These are phyloP conservation scores for Glomus cerebriforme DNA, from an alignment of 192 early-diverging fungal species.

Conservation along the genomic window DNA sequence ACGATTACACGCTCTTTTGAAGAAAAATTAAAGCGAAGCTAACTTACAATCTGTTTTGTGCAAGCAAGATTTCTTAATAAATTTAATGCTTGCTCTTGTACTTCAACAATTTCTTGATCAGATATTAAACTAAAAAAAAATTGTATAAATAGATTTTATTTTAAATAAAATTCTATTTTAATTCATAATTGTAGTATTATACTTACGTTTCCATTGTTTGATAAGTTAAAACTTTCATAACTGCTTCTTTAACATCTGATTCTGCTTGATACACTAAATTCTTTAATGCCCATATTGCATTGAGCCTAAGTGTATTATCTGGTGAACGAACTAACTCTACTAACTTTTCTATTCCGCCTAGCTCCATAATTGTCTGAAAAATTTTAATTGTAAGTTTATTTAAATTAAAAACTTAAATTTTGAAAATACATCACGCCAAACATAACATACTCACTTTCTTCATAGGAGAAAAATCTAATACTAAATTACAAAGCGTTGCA, in stretches of 20 bases:
- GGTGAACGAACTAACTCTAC: slow-evolving; percentile 56
- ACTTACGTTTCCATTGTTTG: slow-evolving; percentile 46
- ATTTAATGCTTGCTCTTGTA: slow-evolving; percentile 79
- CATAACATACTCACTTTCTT: slow-evolving; percentile 39
- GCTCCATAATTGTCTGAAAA: slow-evolving; percentile 62
- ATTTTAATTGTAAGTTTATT: slow-evolving; percentile 32
- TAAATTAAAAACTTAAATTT: not conserved
- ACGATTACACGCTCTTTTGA: no score
- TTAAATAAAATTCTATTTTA: no score
- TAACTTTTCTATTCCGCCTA: slow-evolving; percentile 70
- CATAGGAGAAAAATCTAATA: slow-evolving; percentile 85
- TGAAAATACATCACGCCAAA: not conserved
- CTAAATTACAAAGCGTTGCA: slow-evolving; percentile 83
- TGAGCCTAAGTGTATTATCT: slow-evolving; percentile 60
- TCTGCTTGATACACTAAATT: slow-evolving; percentile 76
- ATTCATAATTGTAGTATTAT: no score
- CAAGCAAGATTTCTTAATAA: slow-evolving; percentile 74
- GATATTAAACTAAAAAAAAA: slow-evolving; percentile 52
- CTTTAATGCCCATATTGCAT: slow-evolving; percentile 81
- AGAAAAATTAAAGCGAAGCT: no score
- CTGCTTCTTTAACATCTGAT: slow-evolving; percentile 61
- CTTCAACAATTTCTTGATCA: slow-evolving; percentile 56
- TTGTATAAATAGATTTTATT: not conserved
- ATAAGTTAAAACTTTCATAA: slow-evolving; percentile 71
- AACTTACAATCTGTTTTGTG: slow-evolving; percentile 37